A percentile compares a stretch with the other conserved stretches of the same genome.
phyloP scores from a whole-genome alignment of 441 rosid species.

The Corymbia calophylla region DNA sequence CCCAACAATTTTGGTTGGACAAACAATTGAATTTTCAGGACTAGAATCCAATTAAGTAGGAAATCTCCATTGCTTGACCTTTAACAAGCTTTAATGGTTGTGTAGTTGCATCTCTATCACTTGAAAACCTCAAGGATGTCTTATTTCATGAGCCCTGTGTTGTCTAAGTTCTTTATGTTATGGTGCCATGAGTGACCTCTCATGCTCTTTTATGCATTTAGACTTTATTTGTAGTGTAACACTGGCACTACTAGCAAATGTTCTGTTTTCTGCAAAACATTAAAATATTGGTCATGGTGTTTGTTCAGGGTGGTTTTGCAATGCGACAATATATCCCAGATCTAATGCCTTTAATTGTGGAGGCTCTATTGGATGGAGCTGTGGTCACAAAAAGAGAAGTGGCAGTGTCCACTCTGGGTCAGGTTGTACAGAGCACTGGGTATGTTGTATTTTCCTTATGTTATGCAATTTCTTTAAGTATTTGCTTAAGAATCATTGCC shows the following conservation, averaged over 20 bases:
- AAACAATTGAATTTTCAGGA: neutral
- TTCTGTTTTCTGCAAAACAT: neutral
- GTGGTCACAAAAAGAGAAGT: constrained; percentile 96
- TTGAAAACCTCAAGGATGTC: neutral
- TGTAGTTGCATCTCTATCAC: neutral
- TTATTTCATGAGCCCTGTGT: neutral
- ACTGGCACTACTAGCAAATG: neutral
- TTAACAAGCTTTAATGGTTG: neutral
- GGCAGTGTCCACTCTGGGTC: constrained; percentile 99
- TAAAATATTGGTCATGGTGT: constrained; percentile 8
- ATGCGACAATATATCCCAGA: constrained; percentile 92
- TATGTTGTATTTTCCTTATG: constrained; percentile 25
- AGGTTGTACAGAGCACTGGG: constrained; percentile 99
- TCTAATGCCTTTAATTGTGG: constrained; percentile 99
- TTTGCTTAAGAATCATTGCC: neutral
- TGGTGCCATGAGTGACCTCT: neutral
- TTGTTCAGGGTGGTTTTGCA: constrained; percentile 91
- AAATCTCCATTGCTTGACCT: neutral
- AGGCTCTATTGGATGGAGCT: constrained; percentile 98
- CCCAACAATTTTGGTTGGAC: neutral
- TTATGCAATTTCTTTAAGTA: neutral
- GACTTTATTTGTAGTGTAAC: neutral
- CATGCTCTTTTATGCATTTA: neutral
- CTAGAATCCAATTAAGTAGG: neutral
- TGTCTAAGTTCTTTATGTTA: neutral